Base-by-base conservation (phyloP, 257 asterid species). In the Craterostigma plantagineum region DNA sequence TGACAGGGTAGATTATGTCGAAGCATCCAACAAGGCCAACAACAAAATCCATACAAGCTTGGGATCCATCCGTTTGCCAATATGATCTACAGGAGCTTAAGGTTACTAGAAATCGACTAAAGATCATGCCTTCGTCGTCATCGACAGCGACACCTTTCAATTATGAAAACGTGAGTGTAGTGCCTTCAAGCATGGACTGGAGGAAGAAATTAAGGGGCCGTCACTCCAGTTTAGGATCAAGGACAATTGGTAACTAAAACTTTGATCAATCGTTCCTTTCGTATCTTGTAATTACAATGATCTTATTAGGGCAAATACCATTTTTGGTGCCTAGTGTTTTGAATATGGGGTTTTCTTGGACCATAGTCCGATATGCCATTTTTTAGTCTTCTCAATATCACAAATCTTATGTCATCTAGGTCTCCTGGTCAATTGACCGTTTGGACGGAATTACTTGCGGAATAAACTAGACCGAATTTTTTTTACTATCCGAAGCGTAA, bases 181-280 rank as follows among this genome's bases (percentile, higher is more conserved):
- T 37, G 0, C 42, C 42, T 10, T 11, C 42, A 6, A 37, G 42
- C 10, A 37, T 37, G n/a, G 42, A 37, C 42, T 37, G 42, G 42
- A 37, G 42, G 42, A 37, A 37, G 42, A 37, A 37, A n/a, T n/a
- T n/a, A n/a, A 37, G 42, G 42, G 42, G 42, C 42, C 14, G 3
- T 37, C 10, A 37, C 42, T 10, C 42, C 42, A 10, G 14, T 37
- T 9, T 3, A 37, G 14, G 42, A 37, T 37, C 42, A 37, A 13
- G 42, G 42, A 4, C 42, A 37, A 13, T n/a, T 37, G 42, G 42
- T 37, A 37, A 37, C 5, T 11, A 13, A 37, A 13, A 37, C 14
- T n/a, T n/a, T n/a, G n/a, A 37, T 13, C n/a, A 13, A 37, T 37
- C 5, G 13, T 37, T 37, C 6, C 6, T 6, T 23, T 6, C 30